Evolutionary conservation across 208 protist genomes (phyloP), one percentile per base, ranked within the genome.

Genomic region (Leptomonas seymouri): DNA sequence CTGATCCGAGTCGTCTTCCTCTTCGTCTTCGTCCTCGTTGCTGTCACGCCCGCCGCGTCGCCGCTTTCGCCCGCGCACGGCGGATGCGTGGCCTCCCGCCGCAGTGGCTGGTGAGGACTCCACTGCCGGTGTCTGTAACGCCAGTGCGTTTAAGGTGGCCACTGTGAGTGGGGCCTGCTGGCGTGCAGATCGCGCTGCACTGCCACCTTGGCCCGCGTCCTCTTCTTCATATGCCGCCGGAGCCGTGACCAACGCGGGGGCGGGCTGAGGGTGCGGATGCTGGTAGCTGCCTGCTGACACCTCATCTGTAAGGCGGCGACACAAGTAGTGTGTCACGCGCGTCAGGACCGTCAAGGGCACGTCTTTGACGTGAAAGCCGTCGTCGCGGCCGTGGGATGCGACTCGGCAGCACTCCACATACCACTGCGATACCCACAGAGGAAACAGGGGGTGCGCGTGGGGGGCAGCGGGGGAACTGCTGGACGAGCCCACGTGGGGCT

Each of bases 341-440:
- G 44, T 34, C 30, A 81, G 15, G 1, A 67, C 36, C 16, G 15
- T n/a, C n/a, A 78, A 28, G 4, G 75, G 53, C 60, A 86, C 69
- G 12, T 46, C 50, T 8, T 79, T 72, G 16, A 42, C 16, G 31
- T 49, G 58, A 48, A 85, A 82, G 41, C 59, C 66, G 30, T 78
- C 77, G 8, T 83, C 76, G 1, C 58, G 66, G 25, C 80, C 84
- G 20, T 70, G 62, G 1, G 62, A 21, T 1, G 71, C 71, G 16
- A 76, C 42, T 25, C 71, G 62, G 34, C 63, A 66, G 71, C 71
- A 76, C 71, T 76, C 71, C 48, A 31, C 8, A 41, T 64, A 65
- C 62, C 62, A 76, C 56, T 76, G 71, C 21, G 41, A 45, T 11
- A 34, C 39, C 63, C 62, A 70, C 16, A 71, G 15, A 0, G 20